Base-by-base conservation (phyloP, 1,139 yeast species). In the Protomyces arabidopsidicola region DNA sequence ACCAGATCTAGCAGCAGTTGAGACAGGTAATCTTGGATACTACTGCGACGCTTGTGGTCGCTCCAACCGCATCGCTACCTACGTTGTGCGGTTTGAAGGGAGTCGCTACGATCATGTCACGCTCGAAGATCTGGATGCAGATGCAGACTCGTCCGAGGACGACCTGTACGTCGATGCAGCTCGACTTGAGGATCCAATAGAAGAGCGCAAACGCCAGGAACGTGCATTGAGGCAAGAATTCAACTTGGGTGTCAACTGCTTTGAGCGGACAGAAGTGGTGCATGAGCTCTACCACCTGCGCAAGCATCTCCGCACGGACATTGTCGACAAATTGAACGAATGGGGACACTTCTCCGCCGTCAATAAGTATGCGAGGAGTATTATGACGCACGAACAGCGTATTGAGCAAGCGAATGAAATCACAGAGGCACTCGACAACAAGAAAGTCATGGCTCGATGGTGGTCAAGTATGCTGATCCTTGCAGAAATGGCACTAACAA, bases 401-500 rank as follows among this genome's bases (percentile, higher is more conserved):
- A 51, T 58, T 45, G 62, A 58, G 45, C 27, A 39, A 6, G 62
- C 62, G 9, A 58, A 58, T 22, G 42, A 52, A 16, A 34, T 58
- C 20, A 58, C 62, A 18, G 62, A 58, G 31, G 50, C 51, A 20
- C 45, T 58, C 12, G 62, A 58, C 35, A 36, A 18, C 12, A 27
- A 16, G 12, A 38, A 55, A 20, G 42, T 58, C 45, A 55, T 51
- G 42, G 39, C 53, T 39, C 62, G 56, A 14, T 38, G 39, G 52
- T 67, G 69, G 61, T 68, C 70, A 1, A 76, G 74, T 42, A 4
- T 10, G 48, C 18, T 10, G 3, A n/a, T 20, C 9, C 20, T 1
- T 5, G 22, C 24, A 16, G 2, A 10, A 8, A 0, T 10, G 20
- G 22, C 16, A 18, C 48, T 42, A 42, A 42, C 48, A 9, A 18